Base-by-base conservation (phyloP, 2,329 filamentous ascomycete genomes). In the Colletotrichum cordylinicola region DNA sequence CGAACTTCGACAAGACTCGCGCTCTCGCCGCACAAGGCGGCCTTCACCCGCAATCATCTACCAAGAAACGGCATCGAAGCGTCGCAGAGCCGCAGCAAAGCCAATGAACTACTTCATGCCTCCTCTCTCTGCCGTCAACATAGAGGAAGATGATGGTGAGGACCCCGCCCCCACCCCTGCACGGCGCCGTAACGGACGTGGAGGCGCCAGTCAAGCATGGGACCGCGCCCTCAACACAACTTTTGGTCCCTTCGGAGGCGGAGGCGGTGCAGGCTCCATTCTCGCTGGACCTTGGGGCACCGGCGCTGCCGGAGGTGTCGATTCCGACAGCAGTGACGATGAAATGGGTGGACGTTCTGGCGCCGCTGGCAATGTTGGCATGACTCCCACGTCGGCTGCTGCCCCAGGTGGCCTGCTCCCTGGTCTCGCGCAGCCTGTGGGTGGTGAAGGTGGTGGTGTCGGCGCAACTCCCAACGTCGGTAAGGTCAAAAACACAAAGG, bases 321-420 rank as follows among this genome's bases (percentile, higher is more conserved):
- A 98, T 80, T 98, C 96, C 8, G 97, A 99, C 82, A 98, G 96
- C 84, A 99, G 97, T 83, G 97, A 99, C 80, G 97, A 99, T 79
- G 97, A 99, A 81, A 92, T 92, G 84, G 89, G 91, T 78, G 92
- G 93, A 78, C 91, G 94, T 75, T 91, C 89, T 9, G 87, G 82
- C 48, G 80, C 84, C 76, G 84, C 86, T 58, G 85, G 83, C 61
- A 90, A 93, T 75, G 87, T 95, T 2, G 90, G 90, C 75, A 90
- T 91, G 89, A 91, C 90, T 2, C 90, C 90, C 5, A 91, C 90
- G 1, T 86, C 89, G 39, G 87, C 87, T 4, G 86, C 86, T 6
- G 82, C 85, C 29, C 84, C 87, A 33, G 85, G 85, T 21, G 87
- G 88, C 6, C 79, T 90, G 65, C 83, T 90, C 52, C 84, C 84